Evolutionary conservation across 306 rosid genomes (phyloP).

Genomic region (Abrus precatorius): DNA sequence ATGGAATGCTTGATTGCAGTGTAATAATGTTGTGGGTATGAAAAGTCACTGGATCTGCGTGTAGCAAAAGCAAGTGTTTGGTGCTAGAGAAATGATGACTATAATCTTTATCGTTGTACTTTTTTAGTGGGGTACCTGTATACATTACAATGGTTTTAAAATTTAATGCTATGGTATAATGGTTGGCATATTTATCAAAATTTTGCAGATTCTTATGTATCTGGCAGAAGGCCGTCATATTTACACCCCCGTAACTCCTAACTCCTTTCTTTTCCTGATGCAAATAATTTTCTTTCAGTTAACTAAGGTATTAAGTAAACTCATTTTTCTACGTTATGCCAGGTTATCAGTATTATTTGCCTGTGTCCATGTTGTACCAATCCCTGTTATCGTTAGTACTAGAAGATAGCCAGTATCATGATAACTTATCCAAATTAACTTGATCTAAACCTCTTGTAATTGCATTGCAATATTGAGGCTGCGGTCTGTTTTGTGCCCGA

Average conservation of each 20-base stretch:
- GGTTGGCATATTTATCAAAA: slow-evolving; percentile 65
- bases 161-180: slow-evolving; percentile 66
- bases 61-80: slow-evolving; percentile 60
- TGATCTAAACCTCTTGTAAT: not conserved
- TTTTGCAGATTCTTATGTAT: slow-evolving; percentile 47
- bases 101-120: slow-evolving; percentile 62
- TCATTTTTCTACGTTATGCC: not conserved
- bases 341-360: not conserved
- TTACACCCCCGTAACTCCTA: not conserved
- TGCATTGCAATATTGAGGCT: not conserved
- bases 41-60: slow-evolving; percentile 54
- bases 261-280: not conserved
- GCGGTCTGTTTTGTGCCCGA: too few relatives aligned
- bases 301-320: not conserved
- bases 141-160: slow-evolving; percentile 57
- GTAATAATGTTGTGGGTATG: slow-evolving; percentile 59
- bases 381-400: not conserved
- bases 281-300: slow-evolving; percentile 20
- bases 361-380: not conserved
- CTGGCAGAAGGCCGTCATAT: slow-evolving; percentile 36
- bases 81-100: slow-evolving; percentile 74
- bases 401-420: not conserved
- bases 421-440: not conserved
- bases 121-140: slow-evolving; percentile 61
- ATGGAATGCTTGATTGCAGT: slow-evolving; percentile 67